Conservation (phyloP, 2,329 filamentous ascomycete species). For the Juglanconis oblonga region DNA sequence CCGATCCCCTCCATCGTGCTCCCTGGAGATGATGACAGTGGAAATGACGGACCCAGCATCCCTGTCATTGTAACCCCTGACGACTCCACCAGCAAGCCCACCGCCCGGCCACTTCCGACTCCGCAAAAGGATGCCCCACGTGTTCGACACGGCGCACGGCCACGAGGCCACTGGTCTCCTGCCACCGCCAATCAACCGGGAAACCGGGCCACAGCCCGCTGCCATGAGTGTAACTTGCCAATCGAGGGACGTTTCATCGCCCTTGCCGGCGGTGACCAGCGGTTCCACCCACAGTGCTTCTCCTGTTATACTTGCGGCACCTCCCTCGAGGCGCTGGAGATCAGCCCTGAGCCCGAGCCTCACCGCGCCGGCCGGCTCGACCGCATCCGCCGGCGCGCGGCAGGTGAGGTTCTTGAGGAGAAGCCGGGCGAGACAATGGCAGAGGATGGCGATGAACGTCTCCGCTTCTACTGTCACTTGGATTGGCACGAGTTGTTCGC, state of each 20-base stretch:
- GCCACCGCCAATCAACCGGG: conserved; percentile 38
- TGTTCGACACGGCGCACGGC: conserved; percentile 36
- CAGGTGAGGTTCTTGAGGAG: conserved; percentile 59
- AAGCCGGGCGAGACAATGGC: conserved; percentile 60
- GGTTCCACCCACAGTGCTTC: conserved; percentile 94
- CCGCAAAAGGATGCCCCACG: conserved; percentile 36
- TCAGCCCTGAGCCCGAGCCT: conserved; percentile 83
- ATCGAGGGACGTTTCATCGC: conserved; percentile 91
- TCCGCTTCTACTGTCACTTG: conserved; percentile 95
- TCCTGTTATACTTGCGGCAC: conserved; percentile 84
- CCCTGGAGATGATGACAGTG: conserved; percentile 28
- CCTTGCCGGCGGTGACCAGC: conserved; percentile 66
- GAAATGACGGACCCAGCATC: conserved; percentile 27
- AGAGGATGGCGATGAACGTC: conserved; percentile 69
- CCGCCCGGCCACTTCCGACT: conserved; percentile 46
- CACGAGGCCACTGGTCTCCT: conserved; percentile 58
- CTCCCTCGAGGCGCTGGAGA: conserved; percentile 88
- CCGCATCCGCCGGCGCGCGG: conserved; percentile 62
- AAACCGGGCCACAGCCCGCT: conserved; percentile 64
- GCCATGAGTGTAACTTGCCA: conserved; percentile 77
- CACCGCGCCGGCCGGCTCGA: conserved; percentile 69
- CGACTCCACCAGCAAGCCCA: conserved; percentile 29
- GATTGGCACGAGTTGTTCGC: conserved; percentile 96
- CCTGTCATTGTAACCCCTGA: conserved; percentile 46
- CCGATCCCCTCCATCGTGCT: conserved; percentile 40